These are phyloP conservation scores for Lasiodiplodia sp. DNA, from an alignment of 2,329 filamentous ascomycete species.

Conservation along the genomic window DNA sequence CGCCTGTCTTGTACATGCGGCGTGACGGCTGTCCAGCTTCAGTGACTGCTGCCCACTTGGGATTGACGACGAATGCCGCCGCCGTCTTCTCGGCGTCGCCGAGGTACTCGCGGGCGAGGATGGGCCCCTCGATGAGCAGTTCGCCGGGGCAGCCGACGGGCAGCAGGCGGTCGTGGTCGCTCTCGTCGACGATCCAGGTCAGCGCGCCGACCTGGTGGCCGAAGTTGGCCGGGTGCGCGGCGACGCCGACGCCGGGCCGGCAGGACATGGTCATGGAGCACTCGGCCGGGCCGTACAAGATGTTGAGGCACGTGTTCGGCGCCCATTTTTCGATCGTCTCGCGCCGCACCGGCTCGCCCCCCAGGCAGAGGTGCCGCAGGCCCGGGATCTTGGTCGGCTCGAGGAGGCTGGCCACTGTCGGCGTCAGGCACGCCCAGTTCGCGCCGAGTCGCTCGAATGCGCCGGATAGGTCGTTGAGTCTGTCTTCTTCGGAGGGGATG, in stretches of 20 bases:
- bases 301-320: not conserved
- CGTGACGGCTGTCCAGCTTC: slow-evolving; percentile 10
- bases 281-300: not conserved
- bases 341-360: slow-evolving; percentile 38
- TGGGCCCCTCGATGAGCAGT: slow-evolving; percentile 44
- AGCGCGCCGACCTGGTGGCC: not conserved
- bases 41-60: not conserved
- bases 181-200: slow-evolving; percentile 39
- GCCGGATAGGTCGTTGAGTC: slow-evolving; percentile 53
- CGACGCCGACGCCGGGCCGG: too few species aligned
- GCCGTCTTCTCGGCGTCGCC: slow-evolving; percentile 42
- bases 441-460: slow-evolving; percentile 39
- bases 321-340: slow-evolving; percentile 32
- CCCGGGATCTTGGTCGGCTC: slow-evolving; percentile 52
- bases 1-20: slow-evolving; percentile 11
- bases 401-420: slow-evolving; percentile 46
- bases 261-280: too few species aligned
- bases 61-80: slow-evolving; percentile 40
- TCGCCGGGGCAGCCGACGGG: slow-evolving; percentile 45
- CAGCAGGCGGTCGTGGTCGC: slow-evolving; percentile 38
- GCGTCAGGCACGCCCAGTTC: slow-evolving; percentile 46
- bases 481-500: slow-evolving; percentile 50
- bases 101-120: slow-evolving; percentile 44
- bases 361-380: slow-evolving; percentile 46
- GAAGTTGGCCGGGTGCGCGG: not conserved